These are phyloP conservation scores for Lanmaoa rubissima DNA, from an alignment of 768 basidiomycete species.

Conservation along the genomic window DNA sequence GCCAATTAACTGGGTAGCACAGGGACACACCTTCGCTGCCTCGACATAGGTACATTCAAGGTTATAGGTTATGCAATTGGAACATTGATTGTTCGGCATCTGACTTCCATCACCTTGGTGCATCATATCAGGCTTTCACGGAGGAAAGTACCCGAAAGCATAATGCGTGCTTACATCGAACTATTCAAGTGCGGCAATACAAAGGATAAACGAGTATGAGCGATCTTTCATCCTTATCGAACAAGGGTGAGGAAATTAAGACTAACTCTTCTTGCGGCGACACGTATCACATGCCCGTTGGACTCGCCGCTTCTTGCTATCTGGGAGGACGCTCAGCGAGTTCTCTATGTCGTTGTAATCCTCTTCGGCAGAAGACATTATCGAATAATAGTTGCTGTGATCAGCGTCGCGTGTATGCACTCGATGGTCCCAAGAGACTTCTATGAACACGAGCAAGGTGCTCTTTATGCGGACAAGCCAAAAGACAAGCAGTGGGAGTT, in stretches of 20 bases:
- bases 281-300: slow-evolving; percentile 83
- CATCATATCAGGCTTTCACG: neutral
- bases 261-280: slow-evolving; percentile 77
- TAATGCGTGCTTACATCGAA: slow-evolving; percentile 24
- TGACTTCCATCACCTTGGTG: slow-evolving; percentile 58
- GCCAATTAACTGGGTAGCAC: too few species aligned
- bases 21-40: slow-evolving; percentile 46
- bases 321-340: slow-evolving; percentile 27
- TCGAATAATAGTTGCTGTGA: neutral
- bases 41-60: slow-evolving; percentile 55
- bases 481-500: neutral
- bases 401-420: neutral
- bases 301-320: slow-evolving; percentile 65
- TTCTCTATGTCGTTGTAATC: slow-evolving; percentile 50
- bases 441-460: neutral
- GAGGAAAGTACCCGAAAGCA: neutral
- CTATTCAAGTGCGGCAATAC: neutral
- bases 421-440: neutral
- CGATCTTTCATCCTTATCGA: neutral
- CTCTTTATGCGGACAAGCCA: neutral
- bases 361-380: slow-evolving; percentile 60
- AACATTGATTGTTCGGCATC: slow-evolving; percentile 52
- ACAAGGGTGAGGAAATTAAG: neutral
- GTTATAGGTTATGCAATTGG: slow-evolving; percentile 51
- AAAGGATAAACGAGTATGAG: neutral